Percentiles rank a stretch among this genome's conserved stretches.
Evolutionary conservation across 208 protist genomes (phyloP).

Genomic region (Trypanosoma melophagium): DNA sequence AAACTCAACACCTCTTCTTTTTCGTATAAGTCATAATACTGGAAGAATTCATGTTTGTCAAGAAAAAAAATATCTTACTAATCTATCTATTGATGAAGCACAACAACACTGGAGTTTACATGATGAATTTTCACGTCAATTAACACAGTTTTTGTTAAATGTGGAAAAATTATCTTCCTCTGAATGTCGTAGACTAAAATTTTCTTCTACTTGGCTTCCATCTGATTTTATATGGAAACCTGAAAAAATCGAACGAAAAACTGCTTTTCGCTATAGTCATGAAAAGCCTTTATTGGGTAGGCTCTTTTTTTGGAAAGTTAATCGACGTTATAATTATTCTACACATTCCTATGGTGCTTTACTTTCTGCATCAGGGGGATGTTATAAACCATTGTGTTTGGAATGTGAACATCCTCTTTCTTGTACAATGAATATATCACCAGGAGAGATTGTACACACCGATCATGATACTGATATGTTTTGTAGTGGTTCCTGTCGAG

Average conservation of each 20-base stretch:
- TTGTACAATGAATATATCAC: constrained; percentile 10
- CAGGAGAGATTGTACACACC: constrained; percentile 40
- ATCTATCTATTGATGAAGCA: constrained; percentile 49
- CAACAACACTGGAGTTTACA: constrained; percentile 33
- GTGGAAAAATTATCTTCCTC: constrained; percentile 16
- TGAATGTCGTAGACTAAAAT: constrained; percentile 22
- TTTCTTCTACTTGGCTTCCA: constrained; percentile 18
- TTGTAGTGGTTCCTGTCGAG: constrained; percentile 64
- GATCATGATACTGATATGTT: constrained; percentile 63
- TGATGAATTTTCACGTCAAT: constrained; percentile 49
- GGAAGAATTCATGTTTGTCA: constrained; percentile 60
- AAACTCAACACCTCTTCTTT: constrained; percentile 10
- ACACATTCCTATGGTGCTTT: constrained; percentile 15
- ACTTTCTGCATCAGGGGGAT: not conserved
- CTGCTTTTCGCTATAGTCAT: constrained; percentile 15
- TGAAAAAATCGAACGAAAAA: constrained; percentile 13
- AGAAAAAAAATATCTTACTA: constrained; percentile 11
- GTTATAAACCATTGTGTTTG: constrained; percentile 24
- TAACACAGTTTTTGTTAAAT: constrained; percentile 52
- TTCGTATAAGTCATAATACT: constrained; percentile 65
- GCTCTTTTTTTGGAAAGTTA: constrained; percentile 32
- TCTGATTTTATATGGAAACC: constrained; percentile 24
- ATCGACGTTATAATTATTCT: constrained; percentile 2
- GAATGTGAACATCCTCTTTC: constrained; percentile 15
- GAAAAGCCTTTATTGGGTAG: constrained; percentile 16